Base-by-base conservation (phyloP, 2,329 filamentous ascomycete genomes). In the Cladosporium sp. region DNA sequence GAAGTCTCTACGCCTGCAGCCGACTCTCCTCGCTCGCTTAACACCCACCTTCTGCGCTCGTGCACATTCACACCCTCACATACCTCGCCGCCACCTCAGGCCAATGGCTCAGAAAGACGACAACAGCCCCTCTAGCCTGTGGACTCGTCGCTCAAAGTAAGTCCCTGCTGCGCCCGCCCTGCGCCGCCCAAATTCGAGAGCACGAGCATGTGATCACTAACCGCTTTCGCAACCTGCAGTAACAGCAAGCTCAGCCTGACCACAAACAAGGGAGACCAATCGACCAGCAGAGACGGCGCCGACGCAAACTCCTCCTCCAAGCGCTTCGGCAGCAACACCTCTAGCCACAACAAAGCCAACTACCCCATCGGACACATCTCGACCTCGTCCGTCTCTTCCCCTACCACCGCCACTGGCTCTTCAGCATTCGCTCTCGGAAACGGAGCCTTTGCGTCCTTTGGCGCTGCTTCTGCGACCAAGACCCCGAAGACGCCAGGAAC, bases 381-480 rank as follows among this genome's bases (percentile, higher is more conserved):
- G 68, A 86, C 85, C 60, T 87, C 86, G 59, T 77, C 74, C 66
- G 82, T 93, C 65, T 85, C 90, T 41, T 94, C 92, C 11, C 92
- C 93, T 15, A 92, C 90, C 14, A 85, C 87, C 64, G 86, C 86
- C 72, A 88, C 86, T 72, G 92, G 92, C 65, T 93, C 92, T 21
- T 93, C 90, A 74, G 93, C 94, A 66, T 99, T 99, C 80, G 93
- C 93, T 60, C 84, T 99, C 68, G 95, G 95, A 49, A 96, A 92
- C 21, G 95, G 95, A 72, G 95, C 95, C 65, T 99, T 99, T 78
- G 94, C 94, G 47, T 96, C 93, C n/a, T 96, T 96, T 78, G 93
- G 94, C 28, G 84, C 84, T 52, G 84, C 84, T 52, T 87, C 90
- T 36, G 66, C 67, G 15, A 86, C 87, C 38, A 97, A 96, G 82